Conservation (phyloP, 2,329 filamentous ascomycete species). For the Pyrenochaeta sp. region DNA sequence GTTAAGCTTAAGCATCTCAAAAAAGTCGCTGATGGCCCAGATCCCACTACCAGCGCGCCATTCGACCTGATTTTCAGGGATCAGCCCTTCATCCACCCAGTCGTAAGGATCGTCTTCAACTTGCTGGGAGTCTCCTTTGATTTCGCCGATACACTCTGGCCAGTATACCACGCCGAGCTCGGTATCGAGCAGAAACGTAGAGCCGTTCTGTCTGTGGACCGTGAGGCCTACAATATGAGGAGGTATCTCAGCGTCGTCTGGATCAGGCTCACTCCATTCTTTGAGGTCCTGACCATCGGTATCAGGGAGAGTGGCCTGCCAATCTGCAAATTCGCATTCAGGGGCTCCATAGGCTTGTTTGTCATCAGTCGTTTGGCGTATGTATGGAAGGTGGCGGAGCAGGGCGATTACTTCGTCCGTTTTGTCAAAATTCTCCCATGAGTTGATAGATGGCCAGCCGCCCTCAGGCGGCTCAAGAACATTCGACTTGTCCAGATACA, state of each 20-base stretch:
- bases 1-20: constrained; percentile 16
- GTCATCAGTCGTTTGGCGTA: not conserved
- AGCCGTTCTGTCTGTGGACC: not conserved
- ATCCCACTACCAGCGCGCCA: constrained; percentile 10
- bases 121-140: not conserved
- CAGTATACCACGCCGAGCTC: constrained; percentile 17
- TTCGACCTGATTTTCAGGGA: not conserved
- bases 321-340: constrained; percentile 4
- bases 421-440: constrained; percentile 8
- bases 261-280: not conserved
- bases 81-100: not conserved
- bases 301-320: not conserved
- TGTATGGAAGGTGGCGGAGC: constrained; percentile 21
- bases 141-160: constrained; percentile 5
- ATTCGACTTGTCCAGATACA: constrained; percentile 18
- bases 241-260: constrained; percentile 6
- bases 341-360: constrained; percentile 8
- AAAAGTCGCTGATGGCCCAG: constrained; percentile 22
- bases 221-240: constrained; percentile 20
- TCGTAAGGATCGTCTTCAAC: constrained; percentile 8
- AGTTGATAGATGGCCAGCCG: constrained; percentile 18
- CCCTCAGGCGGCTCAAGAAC: constrained; percentile 15
- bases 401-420: constrained; percentile 18
- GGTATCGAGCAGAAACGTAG: constrained; percentile 15
- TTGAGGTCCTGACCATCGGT: constrained; percentile 1